phyloP scores from a whole-genome alignment of 2,329 filamentous ascomycete species.

The Apiospora kogelbergensis region DNA sequence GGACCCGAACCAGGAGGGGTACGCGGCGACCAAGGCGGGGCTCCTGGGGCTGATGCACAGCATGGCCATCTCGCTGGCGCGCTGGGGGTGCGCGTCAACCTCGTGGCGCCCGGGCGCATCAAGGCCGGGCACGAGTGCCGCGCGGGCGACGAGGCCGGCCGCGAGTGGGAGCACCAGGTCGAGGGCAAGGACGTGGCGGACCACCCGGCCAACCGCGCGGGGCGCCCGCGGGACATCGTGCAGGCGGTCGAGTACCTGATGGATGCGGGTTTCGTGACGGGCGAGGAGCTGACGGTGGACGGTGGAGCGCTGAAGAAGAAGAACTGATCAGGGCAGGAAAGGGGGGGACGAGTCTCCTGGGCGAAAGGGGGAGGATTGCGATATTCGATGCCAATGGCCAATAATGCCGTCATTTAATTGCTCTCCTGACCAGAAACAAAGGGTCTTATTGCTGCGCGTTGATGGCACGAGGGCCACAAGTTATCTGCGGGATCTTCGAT shows the following conservation, averaged over 20 bases:
- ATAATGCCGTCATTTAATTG: too few species aligned
- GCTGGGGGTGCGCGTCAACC: constrained; percentile 35
- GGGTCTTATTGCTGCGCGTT: too few species aligned
- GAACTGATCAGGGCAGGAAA: neutral
- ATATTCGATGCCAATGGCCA: too few species aligned
- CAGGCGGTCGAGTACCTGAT: constrained; percentile 40
- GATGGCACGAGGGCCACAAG: too few species aligned
- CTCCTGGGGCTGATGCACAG: constrained; percentile 35
- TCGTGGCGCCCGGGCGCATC: constrained; percentile 46
- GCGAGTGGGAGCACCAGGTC: constrained; percentile 30
- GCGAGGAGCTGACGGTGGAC: constrained; percentile 28
- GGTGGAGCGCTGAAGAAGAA: constrained; percentile 29
- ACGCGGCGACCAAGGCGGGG: constrained; percentile 41
- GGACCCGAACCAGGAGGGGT: constrained; percentile 48
- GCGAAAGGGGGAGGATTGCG: neutral
- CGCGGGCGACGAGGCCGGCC: constrained; percentile 41
- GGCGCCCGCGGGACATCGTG: constrained; percentile 44
- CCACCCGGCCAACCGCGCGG: constrained; percentile 44
- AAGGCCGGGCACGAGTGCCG: constrained; percentile 47
- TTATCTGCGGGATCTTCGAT: too few species aligned
- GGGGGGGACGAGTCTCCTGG: too few species aligned
- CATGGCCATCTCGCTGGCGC: constrained; percentile 34
- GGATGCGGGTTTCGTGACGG: constrained; percentile 28
- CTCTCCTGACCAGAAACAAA: too few species aligned
- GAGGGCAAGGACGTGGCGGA: constrained; percentile 40